These are phyloP conservation scores for Claviceps paspali DNA, from an alignment of 2,329 filamentous ascomycete species.

Conservation along the genomic window DNA sequence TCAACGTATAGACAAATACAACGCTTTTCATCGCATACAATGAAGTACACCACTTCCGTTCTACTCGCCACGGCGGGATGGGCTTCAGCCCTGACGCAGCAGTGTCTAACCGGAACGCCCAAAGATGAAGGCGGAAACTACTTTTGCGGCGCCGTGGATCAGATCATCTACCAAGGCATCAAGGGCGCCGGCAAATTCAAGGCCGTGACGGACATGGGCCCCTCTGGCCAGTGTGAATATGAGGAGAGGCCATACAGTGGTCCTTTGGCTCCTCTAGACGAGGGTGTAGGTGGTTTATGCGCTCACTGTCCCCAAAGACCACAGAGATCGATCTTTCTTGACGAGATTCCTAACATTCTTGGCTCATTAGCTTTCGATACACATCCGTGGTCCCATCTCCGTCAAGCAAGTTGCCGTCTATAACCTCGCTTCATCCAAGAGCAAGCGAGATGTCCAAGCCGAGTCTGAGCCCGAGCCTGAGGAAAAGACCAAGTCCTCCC, in stretches of 20 bases:
- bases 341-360: conserved; percentile 1
- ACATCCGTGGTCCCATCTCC: conserved; percentile 55
- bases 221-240: conserved; percentile 37
- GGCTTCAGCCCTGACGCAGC: conserved; percentile 17
- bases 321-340: no score
- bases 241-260: conserved; percentile 39
- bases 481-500: background rate
- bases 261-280: conserved; percentile 49
- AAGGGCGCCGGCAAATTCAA: conserved; percentile 47
- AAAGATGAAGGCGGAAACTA: conserved; percentile 38
- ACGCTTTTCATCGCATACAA: no score
- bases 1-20: no score
- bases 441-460: conserved; percentile 12
- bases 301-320: background rate
- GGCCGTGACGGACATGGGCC: conserved; percentile 44
- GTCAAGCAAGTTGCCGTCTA: conserved; percentile 58
- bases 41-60: conserved; percentile 16
- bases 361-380: conserved; percentile 45
- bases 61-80: conserved; percentile 16
- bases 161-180: conserved; percentile 53
- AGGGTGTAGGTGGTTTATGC: conserved; percentile 42
- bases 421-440: conserved; percentile 26
- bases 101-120: conserved; percentile 20
- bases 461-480: conserved; percentile 2
- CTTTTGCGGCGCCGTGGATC: conserved; percentile 49